Conservation (phyloP, 2,329 filamentous ascomycete genomes). For the Clonostachys byssicola region DNA sequence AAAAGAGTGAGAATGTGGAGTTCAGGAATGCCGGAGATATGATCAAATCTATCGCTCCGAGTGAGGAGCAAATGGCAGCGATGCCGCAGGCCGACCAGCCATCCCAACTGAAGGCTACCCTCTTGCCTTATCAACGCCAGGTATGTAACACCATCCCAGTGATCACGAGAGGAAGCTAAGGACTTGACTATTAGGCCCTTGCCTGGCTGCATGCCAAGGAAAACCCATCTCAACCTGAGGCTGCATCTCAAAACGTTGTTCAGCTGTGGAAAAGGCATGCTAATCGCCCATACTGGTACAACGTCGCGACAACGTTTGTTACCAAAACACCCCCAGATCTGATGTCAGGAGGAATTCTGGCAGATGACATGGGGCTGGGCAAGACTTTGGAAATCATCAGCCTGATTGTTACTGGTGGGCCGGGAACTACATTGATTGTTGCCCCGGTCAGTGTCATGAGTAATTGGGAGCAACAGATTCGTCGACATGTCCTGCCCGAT, state of each 20-base stretch:
- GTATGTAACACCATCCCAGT: slow-evolving; percentile 16
- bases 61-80: slow-evolving; percentile 64
- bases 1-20: slow-evolving; percentile 63
- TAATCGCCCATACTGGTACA: slow-evolving; percentile 47
- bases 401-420: slow-evolving; percentile 57
- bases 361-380: slow-evolving; percentile 21
- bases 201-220: slow-evolving; percentile 81
- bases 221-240: slow-evolving; percentile 58
- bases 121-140: slow-evolving; percentile 77
- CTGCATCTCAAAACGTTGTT: slow-evolving; percentile 53
- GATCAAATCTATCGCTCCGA: slow-evolving; percentile 65
- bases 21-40: slow-evolving; percentile 60
- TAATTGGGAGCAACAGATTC: slow-evolving; percentile 82
- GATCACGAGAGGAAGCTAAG: neutral
- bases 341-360: slow-evolving; percentile 77
- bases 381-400: slow-evolving; percentile 83
- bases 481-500: slow-evolving; percentile 64
- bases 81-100: slow-evolving; percentile 74
- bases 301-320: slow-evolving; percentile 58
- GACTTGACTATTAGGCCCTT: slow-evolving; percentile 51
- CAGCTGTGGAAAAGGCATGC: slow-evolving; percentile 71
- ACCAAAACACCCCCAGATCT: slow-evolving; percentile 54
- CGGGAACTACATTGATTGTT: slow-evolving; percentile 71
- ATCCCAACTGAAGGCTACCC: slow-evolving; percentile 53
- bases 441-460: slow-evolving; percentile 84